These are phyloP conservation scores for Populus hybrid DNA, from an alignment of 441 rosid species.

Conservation along the genomic window DNA sequence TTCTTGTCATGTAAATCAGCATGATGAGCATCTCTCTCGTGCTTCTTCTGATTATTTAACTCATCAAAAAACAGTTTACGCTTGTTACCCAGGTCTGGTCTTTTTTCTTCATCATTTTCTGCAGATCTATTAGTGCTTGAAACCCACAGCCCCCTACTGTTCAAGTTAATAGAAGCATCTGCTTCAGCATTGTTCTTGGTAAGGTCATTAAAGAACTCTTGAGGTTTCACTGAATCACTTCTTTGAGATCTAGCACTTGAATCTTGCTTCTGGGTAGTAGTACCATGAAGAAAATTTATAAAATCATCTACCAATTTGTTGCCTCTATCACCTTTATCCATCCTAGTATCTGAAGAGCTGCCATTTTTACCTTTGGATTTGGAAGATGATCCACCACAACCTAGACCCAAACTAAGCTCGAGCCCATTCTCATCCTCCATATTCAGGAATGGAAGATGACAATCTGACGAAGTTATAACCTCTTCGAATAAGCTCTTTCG, in stretches of 20 bases:
- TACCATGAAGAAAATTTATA: conserved; percentile 60
- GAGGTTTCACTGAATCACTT: conserved; percentile 60
- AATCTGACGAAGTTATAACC: conserved; percentile 7
- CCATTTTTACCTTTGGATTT: conserved; percentile 62
- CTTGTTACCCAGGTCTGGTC: conserved; percentile 51
- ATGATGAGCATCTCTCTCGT: conserved; percentile 51
- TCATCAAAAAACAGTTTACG: conserved; percentile 64
- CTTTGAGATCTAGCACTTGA: conserved; percentile 56
- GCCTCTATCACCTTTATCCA: conserved; percentile 60
- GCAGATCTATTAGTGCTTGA: conserved; percentile 32
- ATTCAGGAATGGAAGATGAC: conserved; percentile 12
- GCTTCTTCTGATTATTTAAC: conserved; percentile 55
- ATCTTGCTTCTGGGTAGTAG: conserved; percentile 45
- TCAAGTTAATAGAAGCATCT: conserved; percentile 50
- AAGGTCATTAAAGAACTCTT: conserved; percentile 77
- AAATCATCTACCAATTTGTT: conserved; percentile 68
- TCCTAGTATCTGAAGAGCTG: conserved; percentile 46
- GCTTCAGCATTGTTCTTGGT: conserved; percentile 51
- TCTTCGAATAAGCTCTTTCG: conserved; percentile 5
- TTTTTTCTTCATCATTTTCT: conserved; percentile 54
- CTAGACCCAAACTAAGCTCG: conserved; percentile 89
- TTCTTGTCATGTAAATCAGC: conserved; percentile 59
- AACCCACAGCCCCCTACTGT: conserved; percentile 50
- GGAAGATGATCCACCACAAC: conserved; percentile 74
- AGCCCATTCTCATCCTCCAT: conserved; percentile 93